Conservation (phyloP, 495 filamentous ascomycete species). For the Bacidia gigantensis region DNA sequence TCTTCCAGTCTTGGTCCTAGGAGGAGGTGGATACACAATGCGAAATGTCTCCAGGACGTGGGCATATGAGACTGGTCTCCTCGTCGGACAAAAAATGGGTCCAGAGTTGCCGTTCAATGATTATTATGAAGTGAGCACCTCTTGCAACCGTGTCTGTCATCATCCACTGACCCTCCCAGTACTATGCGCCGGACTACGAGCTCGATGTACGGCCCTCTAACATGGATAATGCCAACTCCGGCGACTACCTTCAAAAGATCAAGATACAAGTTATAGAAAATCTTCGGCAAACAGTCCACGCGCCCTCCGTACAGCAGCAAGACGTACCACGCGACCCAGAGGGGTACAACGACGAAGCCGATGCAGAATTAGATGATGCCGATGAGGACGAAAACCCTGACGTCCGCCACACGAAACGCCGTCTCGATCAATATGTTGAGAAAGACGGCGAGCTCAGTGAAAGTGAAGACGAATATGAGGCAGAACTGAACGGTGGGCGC, state of each 20-base stretch:
- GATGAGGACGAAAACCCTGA: slow-evolving; percentile 90
- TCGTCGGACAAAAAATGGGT: slow-evolving; percentile 69
- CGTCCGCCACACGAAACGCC: slow-evolving; percentile 63
- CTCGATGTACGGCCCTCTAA: slow-evolving; percentile 90
- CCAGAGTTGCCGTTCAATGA: slow-evolving; percentile 89
- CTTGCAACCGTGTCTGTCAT: not conserved
- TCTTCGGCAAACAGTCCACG: slow-evolving; percentile 72
- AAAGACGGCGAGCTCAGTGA: slow-evolving; percentile 66
- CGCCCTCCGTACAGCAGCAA: slow-evolving; percentile 86
- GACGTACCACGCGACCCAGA: slow-evolving; percentile 74
- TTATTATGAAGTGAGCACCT: slow-evolving; percentile 77
- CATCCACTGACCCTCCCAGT: slow-evolving; percentile 41
- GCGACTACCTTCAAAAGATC: slow-evolving; percentile 93
- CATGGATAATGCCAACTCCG: slow-evolving; percentile 97
- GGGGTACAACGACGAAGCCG: slow-evolving; percentile 67
- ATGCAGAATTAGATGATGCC: slow-evolving; percentile 74
- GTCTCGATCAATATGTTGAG: slow-evolving; percentile 65
- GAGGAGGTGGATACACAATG: slow-evolving; percentile 98
- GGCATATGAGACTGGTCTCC: slow-evolving; percentile 88
- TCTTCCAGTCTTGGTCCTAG: slow-evolving; percentile 79
- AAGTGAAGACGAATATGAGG: slow-evolving; percentile 81
- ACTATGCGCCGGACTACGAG: slow-evolving; percentile 94
- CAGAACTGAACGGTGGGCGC: slow-evolving; percentile 53
- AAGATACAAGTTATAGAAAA: slow-evolving; percentile 86
- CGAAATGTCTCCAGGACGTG: slow-evolving; percentile 94